Percentiles rank a stretch among this genome's conserved stretches.
phyloP scores from a whole-genome alignment of 768 basidiomycete species.

The Tricholomella constricta region DNA sequence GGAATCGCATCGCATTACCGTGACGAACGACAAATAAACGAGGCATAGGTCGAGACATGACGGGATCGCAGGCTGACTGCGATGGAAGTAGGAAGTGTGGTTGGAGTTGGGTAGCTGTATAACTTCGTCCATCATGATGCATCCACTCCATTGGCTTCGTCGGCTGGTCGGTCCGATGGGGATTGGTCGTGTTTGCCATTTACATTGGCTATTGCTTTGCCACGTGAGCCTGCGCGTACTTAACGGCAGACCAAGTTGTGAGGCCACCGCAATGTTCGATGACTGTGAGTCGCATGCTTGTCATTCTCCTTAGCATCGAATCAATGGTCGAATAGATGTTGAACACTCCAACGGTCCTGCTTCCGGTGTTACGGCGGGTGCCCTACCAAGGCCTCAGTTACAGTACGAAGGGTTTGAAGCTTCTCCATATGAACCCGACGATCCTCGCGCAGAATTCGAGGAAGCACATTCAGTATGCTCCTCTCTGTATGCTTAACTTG shows the following conservation, averaged over 20 bases:
- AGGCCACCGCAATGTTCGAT: slow-evolving; percentile 53
- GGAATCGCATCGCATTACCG: slow-evolving; percentile 39
- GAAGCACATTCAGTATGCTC: slow-evolving; percentile 31
- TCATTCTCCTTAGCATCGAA: slow-evolving; percentile 3
- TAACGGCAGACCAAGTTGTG: background rate
- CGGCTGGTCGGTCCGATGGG: too few species aligned
- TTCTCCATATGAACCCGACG: slow-evolving; percentile 56
- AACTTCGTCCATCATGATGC: too few species aligned
- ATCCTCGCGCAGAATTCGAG: slow-evolving; percentile 45
- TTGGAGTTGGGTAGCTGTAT: too few species aligned
- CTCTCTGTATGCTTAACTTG: background rate
- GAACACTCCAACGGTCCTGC: slow-evolving; percentile 73
- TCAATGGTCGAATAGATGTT: slow-evolving; percentile 58
- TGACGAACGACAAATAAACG: slow-evolving; percentile 82
- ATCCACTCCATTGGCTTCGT: too few species aligned
- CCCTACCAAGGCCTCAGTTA: slow-evolving; percentile 53
- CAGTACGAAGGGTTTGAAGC: slow-evolving; percentile 91
- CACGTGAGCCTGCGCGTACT: slow-evolving; percentile 1
- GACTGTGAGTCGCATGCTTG: slow-evolving; percentile 53
- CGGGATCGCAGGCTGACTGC: too few species aligned
- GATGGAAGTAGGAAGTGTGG: background rate
- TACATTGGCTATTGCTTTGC: background rate
- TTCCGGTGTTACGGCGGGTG: slow-evolving; percentile 31
- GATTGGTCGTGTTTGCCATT: too few species aligned
- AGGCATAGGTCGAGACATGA: slow-evolving; percentile 59